Evolutionary conservation across 768 basidiomycete genomes (phyloP).

Genomic region (Omphalotus guepiniiformis): DNA sequence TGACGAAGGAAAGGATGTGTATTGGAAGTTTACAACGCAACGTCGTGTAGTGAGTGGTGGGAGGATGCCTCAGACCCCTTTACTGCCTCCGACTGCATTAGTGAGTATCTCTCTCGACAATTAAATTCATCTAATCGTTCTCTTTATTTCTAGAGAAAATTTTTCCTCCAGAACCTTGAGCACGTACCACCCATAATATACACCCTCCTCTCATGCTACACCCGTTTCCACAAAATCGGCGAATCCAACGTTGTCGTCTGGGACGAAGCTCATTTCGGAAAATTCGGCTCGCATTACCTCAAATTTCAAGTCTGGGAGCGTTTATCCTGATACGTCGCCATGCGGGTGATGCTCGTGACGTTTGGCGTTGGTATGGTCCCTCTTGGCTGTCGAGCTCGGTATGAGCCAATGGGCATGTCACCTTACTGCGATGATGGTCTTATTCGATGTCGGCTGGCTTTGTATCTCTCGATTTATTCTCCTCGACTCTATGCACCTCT

Average conservation of each 20-base stretch:
- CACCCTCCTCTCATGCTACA: constrained; percentile 92
- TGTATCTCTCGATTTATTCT: constrained; percentile 97
- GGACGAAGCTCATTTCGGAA: constrained; percentile 99
- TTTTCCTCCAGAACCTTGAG: constrained; percentile 75
- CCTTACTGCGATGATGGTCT: constrained; percentile 89
- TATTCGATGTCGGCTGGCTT: constrained; percentile 93
- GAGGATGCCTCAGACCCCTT: too few species aligned
- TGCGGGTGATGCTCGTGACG: constrained; percentile 91
- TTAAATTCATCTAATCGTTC: too few species aligned
- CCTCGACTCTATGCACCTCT: constrained; percentile 96
- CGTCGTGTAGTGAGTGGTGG: too few species aligned
- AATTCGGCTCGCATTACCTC: constrained; percentile 97
- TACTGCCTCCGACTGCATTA: too few species aligned
- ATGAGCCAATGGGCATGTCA: constrained; percentile 90
- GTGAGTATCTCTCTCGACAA: too few species aligned
- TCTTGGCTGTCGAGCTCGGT: constrained; percentile 86
- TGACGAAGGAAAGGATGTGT: too few species aligned
- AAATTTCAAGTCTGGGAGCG: constrained; percentile 94
- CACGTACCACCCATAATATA: constrained; percentile 79
- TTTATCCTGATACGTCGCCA: constrained; percentile 88
- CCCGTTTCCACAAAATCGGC: constrained; percentile 91
- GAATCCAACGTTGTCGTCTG: constrained; percentile 83
- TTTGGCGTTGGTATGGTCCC: constrained; percentile 97
- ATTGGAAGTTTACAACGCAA: too few species aligned
- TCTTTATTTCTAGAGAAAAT: too few species aligned